Evolutionary conservation across 139 green algal species (phyloP).

Genomic region (Nannochloris sp.): DNA sequence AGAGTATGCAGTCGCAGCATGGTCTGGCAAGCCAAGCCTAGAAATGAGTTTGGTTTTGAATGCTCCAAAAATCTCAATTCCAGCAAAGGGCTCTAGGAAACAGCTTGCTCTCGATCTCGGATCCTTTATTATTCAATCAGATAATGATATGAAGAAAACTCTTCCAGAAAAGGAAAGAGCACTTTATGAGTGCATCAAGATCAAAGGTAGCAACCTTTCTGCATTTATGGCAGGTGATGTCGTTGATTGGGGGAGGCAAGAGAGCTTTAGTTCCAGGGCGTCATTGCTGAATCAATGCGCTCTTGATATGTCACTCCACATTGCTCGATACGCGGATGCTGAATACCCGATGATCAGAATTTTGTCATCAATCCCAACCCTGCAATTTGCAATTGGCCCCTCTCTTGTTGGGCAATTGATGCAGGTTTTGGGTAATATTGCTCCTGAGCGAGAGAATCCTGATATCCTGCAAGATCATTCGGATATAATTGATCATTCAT

Average conservation of each 20-base stretch:
- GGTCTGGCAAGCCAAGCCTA: slow-evolving; percentile 40
- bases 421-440: slow-evolving; percentile 28
- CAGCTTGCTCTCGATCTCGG: slow-evolving; percentile 67
- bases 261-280: slow-evolving; percentile 13
- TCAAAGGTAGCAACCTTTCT: slow-evolving; percentile 42
- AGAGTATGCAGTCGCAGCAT: slow-evolving; percentile 39
- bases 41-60: slow-evolving; percentile 56
- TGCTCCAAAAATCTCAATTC: slow-evolving; percentile 72
- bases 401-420: slow-evolving; percentile 47
- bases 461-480: no score
- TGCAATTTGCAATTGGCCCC: slow-evolving; percentile 65
- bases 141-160: slow-evolving; percentile 8
- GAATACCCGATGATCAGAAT: slow-evolving; percentile 31
- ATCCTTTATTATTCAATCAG: slow-evolving; percentile 47
- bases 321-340: slow-evolving; percentile 35
- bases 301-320: slow-evolving; percentile 27
- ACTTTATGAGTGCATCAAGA: slow-evolving; percentile 67
- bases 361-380: slow-evolving; percentile 33
- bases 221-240: slow-evolving; percentile 55
- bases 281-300: slow-evolving; percentile 52
- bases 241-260: slow-evolving; percentile 19
- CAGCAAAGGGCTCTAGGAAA: slow-evolving; percentile 17
- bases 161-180: slow-evolving; percentile 54
- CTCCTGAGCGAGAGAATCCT: not conserved
- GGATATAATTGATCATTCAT: not conserved